Conservation (phyloP, 192 early-diverging fungal genomes). For the Chytriomyces sp. region DNA sequence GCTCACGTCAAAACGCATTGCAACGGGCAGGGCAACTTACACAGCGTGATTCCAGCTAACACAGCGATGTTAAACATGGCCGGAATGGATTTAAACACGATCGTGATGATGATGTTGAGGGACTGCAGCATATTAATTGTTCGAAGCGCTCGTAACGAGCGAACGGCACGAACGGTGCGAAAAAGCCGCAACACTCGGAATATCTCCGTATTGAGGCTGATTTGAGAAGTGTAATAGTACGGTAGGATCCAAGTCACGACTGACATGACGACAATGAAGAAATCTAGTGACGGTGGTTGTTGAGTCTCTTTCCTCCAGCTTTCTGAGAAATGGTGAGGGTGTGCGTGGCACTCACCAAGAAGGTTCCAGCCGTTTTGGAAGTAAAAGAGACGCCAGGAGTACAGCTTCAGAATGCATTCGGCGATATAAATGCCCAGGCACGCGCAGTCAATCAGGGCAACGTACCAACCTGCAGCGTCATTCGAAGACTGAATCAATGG, state of each 20-base stretch:
- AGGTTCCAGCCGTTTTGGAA: constrained; percentile 44
- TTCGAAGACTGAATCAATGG: neutral
- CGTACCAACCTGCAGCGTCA: constrained; percentile 37
- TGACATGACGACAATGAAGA: constrained; percentile 32
- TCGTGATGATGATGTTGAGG: constrained; percentile 46
- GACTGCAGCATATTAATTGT: constrained; percentile 44
- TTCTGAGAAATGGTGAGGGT: neutral
- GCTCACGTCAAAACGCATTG: neutral
- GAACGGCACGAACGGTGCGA: constrained; percentile 40
- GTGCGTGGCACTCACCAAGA: constrained; percentile 31
- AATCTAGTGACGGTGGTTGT: constrained; percentile 15
- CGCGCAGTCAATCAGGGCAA: constrained; percentile 36
- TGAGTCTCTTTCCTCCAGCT: no score
- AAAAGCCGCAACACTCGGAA: constrained; percentile 39
- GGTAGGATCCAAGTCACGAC: constrained; percentile 38
- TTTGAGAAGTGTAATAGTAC: constrained; percentile 20
- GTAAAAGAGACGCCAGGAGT: constrained; percentile 34
- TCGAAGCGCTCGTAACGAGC: constrained; percentile 36
- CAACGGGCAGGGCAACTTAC: constrained; percentile 21
- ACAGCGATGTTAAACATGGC: constrained; percentile 52
- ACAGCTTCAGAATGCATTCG: constrained; percentile 44
- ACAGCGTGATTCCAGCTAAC: constrained; percentile 37
- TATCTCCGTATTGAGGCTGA: constrained; percentile 36
- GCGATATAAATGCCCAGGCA: constrained; percentile 48
- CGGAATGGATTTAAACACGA: constrained; percentile 46